These are phyloP conservation scores for Neurospora sp. DNA, from an alignment of 495 filamentous ascomycete genomes.

Conservation along the genomic window DNA sequence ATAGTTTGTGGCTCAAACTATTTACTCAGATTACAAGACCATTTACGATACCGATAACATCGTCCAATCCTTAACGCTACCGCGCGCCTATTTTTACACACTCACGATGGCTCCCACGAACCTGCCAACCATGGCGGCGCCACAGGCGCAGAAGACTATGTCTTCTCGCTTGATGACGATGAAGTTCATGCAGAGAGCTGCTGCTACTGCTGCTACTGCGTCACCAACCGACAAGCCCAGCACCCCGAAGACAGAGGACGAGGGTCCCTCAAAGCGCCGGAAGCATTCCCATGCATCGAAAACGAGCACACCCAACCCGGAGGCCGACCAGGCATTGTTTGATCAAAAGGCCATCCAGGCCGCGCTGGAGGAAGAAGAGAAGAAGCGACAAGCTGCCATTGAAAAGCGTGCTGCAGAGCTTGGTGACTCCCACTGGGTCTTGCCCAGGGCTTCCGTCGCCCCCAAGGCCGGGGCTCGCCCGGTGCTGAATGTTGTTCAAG, in stretches of 20 bases:
- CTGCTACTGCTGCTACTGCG: constrained; percentile 30
- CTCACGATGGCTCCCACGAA: constrained; percentile 13
- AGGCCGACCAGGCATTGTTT: constrained; percentile 19
- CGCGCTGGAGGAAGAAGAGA: constrained; percentile 65
- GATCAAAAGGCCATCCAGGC: constrained; percentile 49
- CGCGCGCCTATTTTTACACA: background rate
- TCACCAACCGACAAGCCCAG: constrained; percentile 35
- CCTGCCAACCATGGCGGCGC: constrained; percentile 25
- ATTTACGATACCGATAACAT: background rate
- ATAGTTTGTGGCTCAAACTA: background rate
- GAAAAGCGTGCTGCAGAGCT: constrained; percentile 60
- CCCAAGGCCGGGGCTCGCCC: constrained; percentile 13
- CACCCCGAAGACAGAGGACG: constrained; percentile 28
- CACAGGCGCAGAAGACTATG: constrained; percentile 55
- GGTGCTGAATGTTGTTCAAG: constrained; percentile 34
- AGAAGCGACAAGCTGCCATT: constrained; percentile 59
- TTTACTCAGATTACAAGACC: background rate
- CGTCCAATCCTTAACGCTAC: background rate
- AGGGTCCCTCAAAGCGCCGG: constrained; percentile 40
- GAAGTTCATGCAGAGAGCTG: constrained; percentile 98
- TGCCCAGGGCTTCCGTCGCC: constrained; percentile 32
- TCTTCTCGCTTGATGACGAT: constrained; percentile 86
- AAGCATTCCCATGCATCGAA: constrained; percentile 27
- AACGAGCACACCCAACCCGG: constrained; percentile 7
- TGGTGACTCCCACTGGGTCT: constrained; percentile 82